phyloP scores from a whole-genome alignment of 306 rosid genomes.

The Geum urbanum region DNA sequence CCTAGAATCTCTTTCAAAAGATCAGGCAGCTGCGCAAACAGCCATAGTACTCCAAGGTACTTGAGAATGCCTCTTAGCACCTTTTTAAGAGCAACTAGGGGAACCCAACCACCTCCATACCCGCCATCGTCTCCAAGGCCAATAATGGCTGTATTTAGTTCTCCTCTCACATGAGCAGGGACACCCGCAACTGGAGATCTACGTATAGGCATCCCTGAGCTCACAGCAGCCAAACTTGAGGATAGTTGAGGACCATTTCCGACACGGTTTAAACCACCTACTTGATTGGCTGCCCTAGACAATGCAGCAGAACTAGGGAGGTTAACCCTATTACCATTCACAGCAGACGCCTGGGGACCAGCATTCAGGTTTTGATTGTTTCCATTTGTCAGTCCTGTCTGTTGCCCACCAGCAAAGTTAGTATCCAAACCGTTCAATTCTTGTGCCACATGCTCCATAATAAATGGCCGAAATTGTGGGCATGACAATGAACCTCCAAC shows the following conservation, averaged over 20 bases:
- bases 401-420: conserved; percentile 63
- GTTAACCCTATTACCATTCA: conserved; percentile 76
- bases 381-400: conserved; percentile 56
- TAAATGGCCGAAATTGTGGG: conserved; percentile 98
- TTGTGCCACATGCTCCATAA: conserved; percentile 99
- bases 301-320: conserved; percentile 64
- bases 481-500: conserved; percentile 95
- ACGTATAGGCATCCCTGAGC: conserved; percentile 59
- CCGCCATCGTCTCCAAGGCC: conserved; percentile 99
- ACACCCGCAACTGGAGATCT: conserved; percentile 90
- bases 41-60: conserved; percentile 98
- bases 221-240: conserved; percentile 65
- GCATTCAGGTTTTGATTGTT: conserved; percentile 64
- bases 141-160: conserved; percentile 94
- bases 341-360: conserved; percentile 56
- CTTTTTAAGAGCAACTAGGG: conserved; percentile 96
- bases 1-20: conserved; percentile 89
- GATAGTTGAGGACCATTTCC: conserved; percentile 81
- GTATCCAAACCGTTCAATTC: conserved; percentile 92
- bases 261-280: conserved; percentile 61
- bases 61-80: conserved; percentile 95
- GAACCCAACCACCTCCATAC: conserved; percentile 99
- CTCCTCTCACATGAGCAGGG: conserved; percentile 97
- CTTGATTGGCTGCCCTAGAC: conserved; percentile 75
- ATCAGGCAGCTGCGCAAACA: conserved; percentile 95